phyloP scores from a whole-genome alignment of 768 basidiomycete species.

The Mycena sanguinolenta region DNA sequence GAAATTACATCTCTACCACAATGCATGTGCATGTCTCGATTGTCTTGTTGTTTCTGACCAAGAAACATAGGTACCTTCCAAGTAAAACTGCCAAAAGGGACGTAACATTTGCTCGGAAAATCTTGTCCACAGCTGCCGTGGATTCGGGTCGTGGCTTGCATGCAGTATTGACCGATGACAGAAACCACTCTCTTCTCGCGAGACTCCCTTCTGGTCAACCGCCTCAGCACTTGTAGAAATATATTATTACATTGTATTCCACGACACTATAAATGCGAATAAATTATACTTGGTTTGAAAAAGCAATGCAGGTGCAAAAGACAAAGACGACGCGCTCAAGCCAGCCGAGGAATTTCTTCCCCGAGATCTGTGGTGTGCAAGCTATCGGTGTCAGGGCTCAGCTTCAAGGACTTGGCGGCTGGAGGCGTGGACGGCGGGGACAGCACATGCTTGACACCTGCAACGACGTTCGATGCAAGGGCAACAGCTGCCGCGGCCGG shows the following conservation, averaged over 20 bases:
- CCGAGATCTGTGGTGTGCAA: not conserved
- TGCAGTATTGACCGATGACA: too few relatives aligned
- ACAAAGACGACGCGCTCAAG: constrained; percentile 5
- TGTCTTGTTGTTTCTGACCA: not conserved
- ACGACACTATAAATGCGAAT: constrained; percentile 32
- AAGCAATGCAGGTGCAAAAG: not conserved
- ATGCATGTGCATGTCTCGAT: constrained; percentile 61
- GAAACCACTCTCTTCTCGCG: not conserved
- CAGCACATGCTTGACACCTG: constrained; percentile 23
- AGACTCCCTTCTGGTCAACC: not conserved
- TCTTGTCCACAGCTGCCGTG: not conserved
- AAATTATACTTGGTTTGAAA: constrained; percentile 12
- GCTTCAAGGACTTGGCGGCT: constrained; percentile 25
- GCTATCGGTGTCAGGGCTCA: constrained; percentile 4
- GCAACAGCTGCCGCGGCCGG: too few relatives aligned
- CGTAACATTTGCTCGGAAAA: constrained; percentile 37
- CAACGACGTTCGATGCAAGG: constrained; percentile 1
- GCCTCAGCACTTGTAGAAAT: not conserved
- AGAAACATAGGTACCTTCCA: constrained; percentile 79
- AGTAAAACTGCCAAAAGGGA: constrained; percentile 80
- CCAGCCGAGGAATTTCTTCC: constrained; percentile 23
- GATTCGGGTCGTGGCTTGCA: not conserved
- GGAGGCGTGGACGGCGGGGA: constrained; percentile 32
- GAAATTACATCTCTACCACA: constrained; percentile 89
- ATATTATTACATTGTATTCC: constrained; percentile 19